These are phyloP conservation scores for Beauveria varroae DNA, from an alignment of 2,329 filamentous ascomycete genomes.

Conservation along the genomic window DNA sequence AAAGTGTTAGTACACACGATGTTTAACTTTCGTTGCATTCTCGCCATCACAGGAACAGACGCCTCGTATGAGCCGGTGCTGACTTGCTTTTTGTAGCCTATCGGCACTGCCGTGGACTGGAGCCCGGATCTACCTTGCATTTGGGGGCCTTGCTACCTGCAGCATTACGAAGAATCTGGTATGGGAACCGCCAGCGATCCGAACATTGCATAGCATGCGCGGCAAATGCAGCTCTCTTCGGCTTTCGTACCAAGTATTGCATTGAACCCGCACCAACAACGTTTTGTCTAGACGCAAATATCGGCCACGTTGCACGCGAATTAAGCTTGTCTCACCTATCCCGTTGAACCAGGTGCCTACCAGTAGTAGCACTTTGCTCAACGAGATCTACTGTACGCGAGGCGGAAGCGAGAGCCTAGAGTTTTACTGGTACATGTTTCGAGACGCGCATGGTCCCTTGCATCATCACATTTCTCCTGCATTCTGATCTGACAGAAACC, in stretches of 20 bases:
- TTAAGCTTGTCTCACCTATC: too few species aligned
- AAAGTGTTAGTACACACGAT: too few species aligned
- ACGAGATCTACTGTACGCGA: not conserved
- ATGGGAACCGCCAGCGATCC: not conserved
- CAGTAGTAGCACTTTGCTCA: not conserved
- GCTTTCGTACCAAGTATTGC: not conserved
- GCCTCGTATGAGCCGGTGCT: too few species aligned
- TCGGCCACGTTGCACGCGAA: too few species aligned
- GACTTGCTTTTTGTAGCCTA: not conserved
- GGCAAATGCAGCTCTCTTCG: not conserved
- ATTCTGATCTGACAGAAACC: not conserved
- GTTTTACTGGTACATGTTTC: not conserved
- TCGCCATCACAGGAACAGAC: too few species aligned
- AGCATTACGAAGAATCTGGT: not conserved
- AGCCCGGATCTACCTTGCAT: slow-evolving; percentile 1
- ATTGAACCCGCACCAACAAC: not conserved
- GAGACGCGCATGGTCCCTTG: not conserved
- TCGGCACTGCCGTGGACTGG: not conserved
- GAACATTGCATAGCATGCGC: not conserved
- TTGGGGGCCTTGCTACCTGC: not conserved
- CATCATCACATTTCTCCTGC: not conserved
- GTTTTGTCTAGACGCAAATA: not conserved
- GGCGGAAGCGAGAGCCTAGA: too few species aligned
- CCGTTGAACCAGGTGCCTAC: too few species aligned
- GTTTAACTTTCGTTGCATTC: too few species aligned